A percentile compares a stretch with the other conserved stretches of the same genome.
Conservation (phyloP, 169 alveolate species). For the Eimeria acervulina region DNA sequence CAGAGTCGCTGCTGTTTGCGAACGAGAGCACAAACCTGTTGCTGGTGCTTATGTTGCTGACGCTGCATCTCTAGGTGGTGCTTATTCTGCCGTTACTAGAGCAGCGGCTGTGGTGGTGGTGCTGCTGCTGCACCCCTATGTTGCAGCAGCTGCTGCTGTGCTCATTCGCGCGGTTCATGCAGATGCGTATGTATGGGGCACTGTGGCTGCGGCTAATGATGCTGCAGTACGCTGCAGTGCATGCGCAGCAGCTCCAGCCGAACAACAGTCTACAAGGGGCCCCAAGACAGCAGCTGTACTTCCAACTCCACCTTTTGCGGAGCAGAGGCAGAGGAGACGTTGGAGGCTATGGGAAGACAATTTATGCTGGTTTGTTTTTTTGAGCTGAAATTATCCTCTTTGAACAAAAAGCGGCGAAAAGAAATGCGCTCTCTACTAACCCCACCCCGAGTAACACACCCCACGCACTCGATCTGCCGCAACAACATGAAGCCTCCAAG, state of each 20-base stretch:
- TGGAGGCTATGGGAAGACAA: not conserved
- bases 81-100: not conserved
- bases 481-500: not conserved
- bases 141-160: slow-evolving; percentile 7
- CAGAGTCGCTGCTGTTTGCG: not conserved
- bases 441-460: slow-evolving; percentile 48
- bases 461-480: slow-evolving; percentile 36
- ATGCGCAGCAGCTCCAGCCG: not conserved
- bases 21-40: not conserved
- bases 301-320: not conserved
- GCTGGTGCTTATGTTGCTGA: not conserved
- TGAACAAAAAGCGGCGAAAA: not conserved
- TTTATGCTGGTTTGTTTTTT: not conserved
- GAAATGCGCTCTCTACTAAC: not conserved
- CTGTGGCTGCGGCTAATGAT: not conserved
- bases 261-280: not conserved
- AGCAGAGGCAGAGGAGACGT: not conserved
- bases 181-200: not conserved
- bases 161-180: not conserved
- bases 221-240: slow-evolving; percentile 3
- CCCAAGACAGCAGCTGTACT: not conserved
- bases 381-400: not conserved
- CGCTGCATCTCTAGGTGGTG: not conserved
- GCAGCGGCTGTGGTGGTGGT: not conserved
- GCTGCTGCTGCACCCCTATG: not conserved